Percentiles rank a stretch among this genome's conserved stretches.
Evolutionary conservation across 257 asterid species (phyloP).

Genomic region (Solanum ossicruentum): DNA sequence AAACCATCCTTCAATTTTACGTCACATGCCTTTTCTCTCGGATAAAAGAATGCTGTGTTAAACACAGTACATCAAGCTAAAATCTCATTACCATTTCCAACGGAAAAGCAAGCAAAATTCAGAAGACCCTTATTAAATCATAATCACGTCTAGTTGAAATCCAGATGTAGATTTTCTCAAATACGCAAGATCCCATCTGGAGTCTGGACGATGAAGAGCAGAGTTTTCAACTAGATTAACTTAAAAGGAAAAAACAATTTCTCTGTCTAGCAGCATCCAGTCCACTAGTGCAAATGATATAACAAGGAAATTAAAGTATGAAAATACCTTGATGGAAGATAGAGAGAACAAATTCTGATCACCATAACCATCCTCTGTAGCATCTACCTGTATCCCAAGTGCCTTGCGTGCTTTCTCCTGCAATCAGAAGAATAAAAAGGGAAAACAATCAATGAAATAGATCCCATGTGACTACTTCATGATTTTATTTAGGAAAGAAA

Average conservation of each 20-base stretch:
- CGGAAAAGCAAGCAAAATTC: neutral
- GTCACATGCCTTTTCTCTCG: neutral
- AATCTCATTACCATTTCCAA: neutral
- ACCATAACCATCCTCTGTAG: constrained; percentile 53
- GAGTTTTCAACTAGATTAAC: neutral
- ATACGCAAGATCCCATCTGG: neutral
- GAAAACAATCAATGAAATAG: neutral
- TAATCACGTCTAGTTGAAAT: neutral
- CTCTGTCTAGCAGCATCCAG: neutral
- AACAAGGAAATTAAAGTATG: neutral
- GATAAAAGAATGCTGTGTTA: neutral
- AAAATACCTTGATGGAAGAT: constrained; percentile 59
- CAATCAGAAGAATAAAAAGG: neutral
- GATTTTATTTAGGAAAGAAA: neutral
- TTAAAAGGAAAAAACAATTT: neutral
- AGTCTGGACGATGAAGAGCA: neutral
- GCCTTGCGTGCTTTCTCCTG: constrained; percentile 96
- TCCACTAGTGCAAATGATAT: neutral
- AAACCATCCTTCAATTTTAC: neutral
- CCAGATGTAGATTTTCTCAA: neutral
- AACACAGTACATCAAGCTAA: neutral
- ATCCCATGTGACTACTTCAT: neutral
- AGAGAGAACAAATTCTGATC: constrained; percentile 76
- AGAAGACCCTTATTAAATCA: neutral
- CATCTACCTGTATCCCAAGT: constrained; percentile 61